These are phyloP conservation scores for Talaromyces sp. DNA, from an alignment of 2,329 filamentous ascomycete species.

Conservation along the genomic window DNA sequence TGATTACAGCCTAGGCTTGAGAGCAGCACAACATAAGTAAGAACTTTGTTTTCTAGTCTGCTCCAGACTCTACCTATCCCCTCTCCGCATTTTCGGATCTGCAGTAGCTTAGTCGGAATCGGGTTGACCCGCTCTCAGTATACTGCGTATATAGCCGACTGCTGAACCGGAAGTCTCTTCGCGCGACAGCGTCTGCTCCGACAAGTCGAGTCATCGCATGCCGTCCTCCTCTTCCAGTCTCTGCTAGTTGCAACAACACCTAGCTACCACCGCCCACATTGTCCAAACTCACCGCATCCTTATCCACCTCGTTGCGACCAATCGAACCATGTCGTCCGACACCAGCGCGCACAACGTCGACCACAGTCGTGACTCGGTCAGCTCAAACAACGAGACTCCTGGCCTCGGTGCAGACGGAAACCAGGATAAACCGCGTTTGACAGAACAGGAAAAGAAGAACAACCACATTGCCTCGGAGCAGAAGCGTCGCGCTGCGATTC, in stretches of 20 bases:
- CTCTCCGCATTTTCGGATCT: slow-evolving; percentile 5
- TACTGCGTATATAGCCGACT: too few species aligned
- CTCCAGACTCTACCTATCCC: neutral
- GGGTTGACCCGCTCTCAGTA: neutral
- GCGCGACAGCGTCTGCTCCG: neutral
- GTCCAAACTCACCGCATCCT: neutral
- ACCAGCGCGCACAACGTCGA: slow-evolving; percentile 14
- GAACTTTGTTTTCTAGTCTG: neutral
- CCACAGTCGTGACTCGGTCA: slow-evolving; percentile 16
- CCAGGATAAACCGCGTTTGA: slow-evolving; percentile 60
- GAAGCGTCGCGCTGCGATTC: slow-evolving; percentile 68
- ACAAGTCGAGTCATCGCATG: neutral
- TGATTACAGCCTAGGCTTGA: neutral
- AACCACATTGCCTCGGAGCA: slow-evolving; percentile 67
- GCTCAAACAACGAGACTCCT: slow-evolving; percentile 23
- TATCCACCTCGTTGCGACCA: neutral
- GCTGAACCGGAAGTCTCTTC: slow-evolving; percentile 1
- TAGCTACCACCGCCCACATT: neutral
- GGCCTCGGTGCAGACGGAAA: slow-evolving; percentile 22
- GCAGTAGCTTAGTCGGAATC: neutral
- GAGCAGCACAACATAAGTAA: neutral
- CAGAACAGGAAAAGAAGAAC: slow-evolving; percentile 67
- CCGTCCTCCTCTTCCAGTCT: neutral
- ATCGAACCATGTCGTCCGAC: slow-evolving; percentile 14
- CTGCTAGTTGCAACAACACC: neutral